phyloP scores from a whole-genome alignment of 108 stramenopile species.

The Halocafeteria seosinensis region DNA sequence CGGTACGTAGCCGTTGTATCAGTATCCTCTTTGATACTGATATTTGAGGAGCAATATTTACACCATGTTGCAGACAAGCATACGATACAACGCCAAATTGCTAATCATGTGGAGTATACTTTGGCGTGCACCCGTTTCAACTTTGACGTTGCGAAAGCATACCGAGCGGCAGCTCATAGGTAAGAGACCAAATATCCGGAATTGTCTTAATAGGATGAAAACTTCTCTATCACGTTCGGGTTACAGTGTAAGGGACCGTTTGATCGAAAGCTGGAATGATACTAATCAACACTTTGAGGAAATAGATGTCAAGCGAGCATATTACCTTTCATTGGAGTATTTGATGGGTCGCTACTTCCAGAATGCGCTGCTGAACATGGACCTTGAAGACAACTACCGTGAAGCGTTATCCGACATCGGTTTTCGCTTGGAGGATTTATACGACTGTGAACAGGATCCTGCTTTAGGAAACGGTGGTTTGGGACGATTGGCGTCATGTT shows the following conservation, averaged over 20 bases:
- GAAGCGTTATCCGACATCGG: not conserved
- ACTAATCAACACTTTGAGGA: not conserved
- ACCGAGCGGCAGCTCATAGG: not conserved
- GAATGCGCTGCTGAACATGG: slow-evolving; percentile 2
- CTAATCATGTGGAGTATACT: not conserved
- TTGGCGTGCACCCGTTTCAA: not conserved
- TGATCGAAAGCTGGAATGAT: not conserved
- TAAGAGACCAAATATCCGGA: no score
- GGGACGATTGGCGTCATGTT: not conserved
- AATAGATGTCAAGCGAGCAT: not conserved
- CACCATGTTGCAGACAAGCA: not conserved
- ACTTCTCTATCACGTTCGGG: no score
- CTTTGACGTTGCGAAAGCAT: not conserved
- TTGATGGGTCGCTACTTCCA: not conserved
- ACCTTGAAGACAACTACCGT: not conserved
- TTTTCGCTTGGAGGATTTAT: not conserved
- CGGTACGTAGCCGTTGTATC: not conserved
- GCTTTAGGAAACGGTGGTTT: slow-evolving; percentile 3
- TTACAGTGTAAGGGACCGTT: not conserved
- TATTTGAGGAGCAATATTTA: no score
- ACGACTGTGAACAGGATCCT: not conserved
- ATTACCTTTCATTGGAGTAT: not conserved
- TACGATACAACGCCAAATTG: not conserved
- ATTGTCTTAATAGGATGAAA: no score
- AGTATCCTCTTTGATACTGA: no score